A percentile compares a stretch with the other conserved stretches of the same genome.
These are phyloP conservation scores for Phenoliferia sp. DNA, from an alignment of 1,284 basidiomycete genomes.

Conservation along the genomic window DNA sequence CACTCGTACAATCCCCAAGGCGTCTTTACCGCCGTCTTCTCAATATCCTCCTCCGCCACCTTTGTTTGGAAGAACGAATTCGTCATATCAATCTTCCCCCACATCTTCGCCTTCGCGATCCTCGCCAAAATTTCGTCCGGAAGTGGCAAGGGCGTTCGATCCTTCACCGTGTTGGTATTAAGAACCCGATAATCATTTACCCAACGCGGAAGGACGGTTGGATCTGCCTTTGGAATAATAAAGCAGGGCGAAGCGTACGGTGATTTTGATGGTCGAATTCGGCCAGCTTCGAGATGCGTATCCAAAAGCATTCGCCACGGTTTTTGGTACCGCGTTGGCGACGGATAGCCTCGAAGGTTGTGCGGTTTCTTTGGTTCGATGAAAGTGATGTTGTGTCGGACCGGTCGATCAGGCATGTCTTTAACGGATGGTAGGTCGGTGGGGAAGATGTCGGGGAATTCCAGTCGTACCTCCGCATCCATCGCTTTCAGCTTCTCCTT, in stretches of 20 bases:
- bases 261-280: not conserved
- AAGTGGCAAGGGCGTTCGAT: slow-evolving; percentile 19
- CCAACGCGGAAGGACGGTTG: slow-evolving; percentile 16
- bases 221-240: slow-evolving; percentile 10
- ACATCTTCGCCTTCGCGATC: slow-evolving; percentile 34
- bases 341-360: slow-evolving; percentile 13
- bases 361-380: slow-evolving; percentile 8
- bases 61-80: slow-evolving; percentile 48
- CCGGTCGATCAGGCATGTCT: not conserved
- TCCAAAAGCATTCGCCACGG: slow-evolving; percentile 16
- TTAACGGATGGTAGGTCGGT: slow-evolving; percentile 1
- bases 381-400: slow-evolving; percentile 4
- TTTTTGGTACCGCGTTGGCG: slow-evolving; percentile 7
- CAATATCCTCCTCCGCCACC: slow-evolving; percentile 44
- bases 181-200: slow-evolving; percentile 19
- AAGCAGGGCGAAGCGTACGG: slow-evolving; percentile 6
- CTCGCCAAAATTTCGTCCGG: slow-evolving; percentile 13
- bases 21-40: slow-evolving; percentile 45
- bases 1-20: slow-evolving; percentile 47
- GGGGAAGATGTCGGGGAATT: slow-evolving; percentile 8
- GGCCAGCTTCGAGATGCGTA: slow-evolving; percentile 11
- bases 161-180: slow-evolving; percentile 24
- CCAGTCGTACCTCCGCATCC: not conserved
- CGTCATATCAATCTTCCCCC: slow-evolving; percentile 47
- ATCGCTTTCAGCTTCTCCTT: not conserved